Evolutionary conservation across 2,329 filamentous ascomycete genomes (phyloP).

Genomic region (Metarhizium rileyi): DNA sequence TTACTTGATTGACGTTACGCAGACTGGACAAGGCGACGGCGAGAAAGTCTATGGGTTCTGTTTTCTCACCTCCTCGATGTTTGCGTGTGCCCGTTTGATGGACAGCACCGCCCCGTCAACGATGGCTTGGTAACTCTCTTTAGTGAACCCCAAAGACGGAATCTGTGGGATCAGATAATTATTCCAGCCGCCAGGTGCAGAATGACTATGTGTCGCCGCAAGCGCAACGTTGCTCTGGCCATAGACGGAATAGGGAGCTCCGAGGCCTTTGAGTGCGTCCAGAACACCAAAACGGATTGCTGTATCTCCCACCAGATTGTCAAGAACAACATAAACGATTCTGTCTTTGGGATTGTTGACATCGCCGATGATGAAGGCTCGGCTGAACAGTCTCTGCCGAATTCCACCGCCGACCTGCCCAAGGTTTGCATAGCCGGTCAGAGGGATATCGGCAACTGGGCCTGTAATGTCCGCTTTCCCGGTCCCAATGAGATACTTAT

Average conservation of each 20-base stretch:
- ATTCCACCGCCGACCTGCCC: slow-evolving; percentile 74
- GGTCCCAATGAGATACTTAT: slow-evolving; percentile 43
- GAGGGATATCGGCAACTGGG: slow-evolving; percentile 79
- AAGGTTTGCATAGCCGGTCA: slow-evolving; percentile 85
- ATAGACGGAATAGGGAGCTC: slow-evolving; percentile 65
- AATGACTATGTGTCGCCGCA: slow-evolving; percentile 87
- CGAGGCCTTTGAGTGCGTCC: slow-evolving; percentile 59
- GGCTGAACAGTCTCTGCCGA: slow-evolving; percentile 77
- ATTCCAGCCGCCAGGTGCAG: slow-evolving; percentile 84
- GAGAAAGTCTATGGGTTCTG: not conserved
- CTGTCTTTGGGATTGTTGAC: slow-evolving; percentile 55
- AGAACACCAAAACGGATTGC: slow-evolving; percentile 82
- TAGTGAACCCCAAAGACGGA: slow-evolving; percentile 75
- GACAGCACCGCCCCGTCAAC: slow-evolving; percentile 78
- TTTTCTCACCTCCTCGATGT: slow-evolving; percentile 31
- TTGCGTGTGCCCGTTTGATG: slow-evolving; percentile 65
- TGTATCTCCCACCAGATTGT: slow-evolving; percentile 81
- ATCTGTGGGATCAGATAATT: slow-evolving; percentile 92
- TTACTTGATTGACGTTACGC: not conserved
- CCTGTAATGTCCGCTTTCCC: slow-evolving; percentile 53
- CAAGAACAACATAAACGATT: slow-evolving; percentile 80
- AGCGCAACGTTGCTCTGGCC: slow-evolving; percentile 74
- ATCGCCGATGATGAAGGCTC: slow-evolving; percentile 79
- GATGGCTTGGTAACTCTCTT: slow-evolving; percentile 80
- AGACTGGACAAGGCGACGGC: not conserved